Base-by-base conservation (phyloP, 805 yeast genomes). In the Hanseniaspora nectarophila region DNA sequence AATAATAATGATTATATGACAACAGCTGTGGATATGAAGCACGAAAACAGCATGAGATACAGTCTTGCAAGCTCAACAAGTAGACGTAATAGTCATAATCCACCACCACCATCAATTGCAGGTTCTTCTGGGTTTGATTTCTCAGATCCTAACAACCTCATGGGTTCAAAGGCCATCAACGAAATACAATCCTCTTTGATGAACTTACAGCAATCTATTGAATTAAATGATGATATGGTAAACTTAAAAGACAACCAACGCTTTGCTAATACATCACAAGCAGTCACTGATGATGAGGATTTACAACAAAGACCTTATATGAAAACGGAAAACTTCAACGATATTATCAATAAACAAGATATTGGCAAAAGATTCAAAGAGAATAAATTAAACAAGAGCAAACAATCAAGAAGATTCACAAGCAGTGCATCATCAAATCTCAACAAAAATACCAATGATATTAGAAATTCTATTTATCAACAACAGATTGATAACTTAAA, bases 91-190 rank as follows among this genome's bases (percentile, higher is more conserved):
- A 47, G 40, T 7, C 51, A 47, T 33, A 47, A 47, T 15, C 51
- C 51, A 24, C 51, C 51, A 9, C 51, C 51, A 32, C 51, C 51
- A 8, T 47, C 51, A 3, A 40, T 47, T 39, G 51, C 51, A 8
- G 51, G 45, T n/a, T 47, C 51, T 21, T 31, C 51, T 9, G 45
- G 39, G 6, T 26, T 47, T 31, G 51, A 23, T 13, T 28, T 47
- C 12, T n/a, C 45, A 3, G 24, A 47, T 32, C n/a, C 45, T 6
- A 51, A 45, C 23, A 51, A 21, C 20, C 29, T 51, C 12, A 38
- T 51, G 50, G 54, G 46, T 5, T 31, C 50, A 16, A 43, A 34
- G 9, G 49, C 54, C 1, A 43, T 51, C 12, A 40, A 45, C 32
- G 47, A 45, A 13, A 44, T 51, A 31, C 50, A 51, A 28, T 38